Evolutionary conservation across 2,329 filamentous ascomycete genomes (phyloP).

Genomic region (Penicillium hordei): DNA sequence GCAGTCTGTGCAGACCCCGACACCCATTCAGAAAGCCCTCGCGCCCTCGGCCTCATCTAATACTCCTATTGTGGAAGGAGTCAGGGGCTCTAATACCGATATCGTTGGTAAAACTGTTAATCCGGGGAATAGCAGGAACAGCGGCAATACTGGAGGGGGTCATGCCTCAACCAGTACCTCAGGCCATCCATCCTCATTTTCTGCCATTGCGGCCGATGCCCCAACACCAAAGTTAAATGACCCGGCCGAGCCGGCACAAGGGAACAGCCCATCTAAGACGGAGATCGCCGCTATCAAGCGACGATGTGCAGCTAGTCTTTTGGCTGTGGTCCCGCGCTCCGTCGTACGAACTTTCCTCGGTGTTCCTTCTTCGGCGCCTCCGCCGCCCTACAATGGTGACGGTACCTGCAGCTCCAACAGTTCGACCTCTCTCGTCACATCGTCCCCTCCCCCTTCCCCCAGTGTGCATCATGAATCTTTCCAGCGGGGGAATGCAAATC

Average conservation of each 20-base stretch:
- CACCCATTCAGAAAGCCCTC: constrained; percentile 26
- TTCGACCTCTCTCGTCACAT: constrained; percentile 17
- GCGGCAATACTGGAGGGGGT: constrained; percentile 7
- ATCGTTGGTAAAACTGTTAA: constrained; percentile 7
- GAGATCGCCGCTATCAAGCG: constrained; percentile 45
- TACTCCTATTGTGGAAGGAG: constrained; percentile 16
- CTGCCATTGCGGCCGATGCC: constrained; percentile 2
- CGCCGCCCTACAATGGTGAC: constrained; percentile 15
- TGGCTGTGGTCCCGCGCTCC: constrained; percentile 44
- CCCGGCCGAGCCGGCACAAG: constrained; percentile 17
- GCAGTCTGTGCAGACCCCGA: constrained; percentile 27
- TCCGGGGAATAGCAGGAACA: constrained; percentile 12
- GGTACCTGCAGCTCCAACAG: constrained; percentile 26
- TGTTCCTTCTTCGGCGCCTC: constrained; percentile 19
- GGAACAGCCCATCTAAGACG: constrained; percentile 24
- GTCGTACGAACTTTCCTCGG: constrained; percentile 49
- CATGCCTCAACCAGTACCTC: constrained; percentile 14
- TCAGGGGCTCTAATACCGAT: constrained; percentile 4
- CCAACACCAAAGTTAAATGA: constrained; percentile 4
- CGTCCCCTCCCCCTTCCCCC: constrained; percentile 17
- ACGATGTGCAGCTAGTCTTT: constrained; percentile 45
- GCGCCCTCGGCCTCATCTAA: constrained; percentile 25
- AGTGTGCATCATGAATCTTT: constrained; percentile 1
- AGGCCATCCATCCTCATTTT: not conserved
- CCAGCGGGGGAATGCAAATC: not conserved